These are phyloP conservation scores for Geotrichum candidum DNA, from an alignment of 1,139 yeast species.

Conservation along the genomic window DNA sequence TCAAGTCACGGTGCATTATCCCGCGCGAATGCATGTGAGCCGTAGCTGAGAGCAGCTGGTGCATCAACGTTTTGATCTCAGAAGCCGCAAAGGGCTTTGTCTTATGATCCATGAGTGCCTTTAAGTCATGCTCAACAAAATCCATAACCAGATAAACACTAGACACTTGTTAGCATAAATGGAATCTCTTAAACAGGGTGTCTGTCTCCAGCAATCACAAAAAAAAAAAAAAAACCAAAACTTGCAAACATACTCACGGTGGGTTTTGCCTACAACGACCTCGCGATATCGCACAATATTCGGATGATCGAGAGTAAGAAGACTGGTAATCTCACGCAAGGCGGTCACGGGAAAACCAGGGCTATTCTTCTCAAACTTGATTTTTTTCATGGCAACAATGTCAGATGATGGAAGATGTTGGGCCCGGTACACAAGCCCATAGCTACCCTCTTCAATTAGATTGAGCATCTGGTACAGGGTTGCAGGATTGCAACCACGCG, in stretches of 20 bases:
- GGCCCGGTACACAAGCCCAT: conserved; percentile 48
- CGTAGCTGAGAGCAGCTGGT: conserved; percentile 30
- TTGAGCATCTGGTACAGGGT: conserved; percentile 26
- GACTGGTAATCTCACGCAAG: conserved; percentile 69
- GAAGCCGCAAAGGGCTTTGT: conserved; percentile 28
- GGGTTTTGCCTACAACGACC: conserved; percentile 44
- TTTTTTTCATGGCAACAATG: conserved; percentile 53
- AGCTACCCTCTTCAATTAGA: conserved; percentile 42
- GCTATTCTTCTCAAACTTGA: conserved; percentile 50
- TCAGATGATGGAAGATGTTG: conserved; percentile 46
- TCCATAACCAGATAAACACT: conserved; percentile 33
- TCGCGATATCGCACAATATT: conserved; percentile 67
- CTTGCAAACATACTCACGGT: conserved; percentile 21
- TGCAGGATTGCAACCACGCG: neutral
- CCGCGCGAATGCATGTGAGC: conserved; percentile 47
- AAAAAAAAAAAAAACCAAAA: neutral
- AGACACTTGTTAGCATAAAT: neutral
- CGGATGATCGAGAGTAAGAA: conserved; percentile 53
- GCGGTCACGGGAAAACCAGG: conserved; percentile 80
- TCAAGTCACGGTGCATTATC: conserved; percentile 59
- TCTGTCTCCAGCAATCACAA: neutral
- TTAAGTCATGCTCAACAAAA: conserved; percentile 33
- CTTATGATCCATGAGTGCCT: conserved; percentile 23
- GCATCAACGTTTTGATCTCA: conserved; percentile 31
- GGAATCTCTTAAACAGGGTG: neutral